phyloP scores from a whole-genome alignment of 345 rosid species.

The thale cress (Arabidopsis thaliana) region DNA sequence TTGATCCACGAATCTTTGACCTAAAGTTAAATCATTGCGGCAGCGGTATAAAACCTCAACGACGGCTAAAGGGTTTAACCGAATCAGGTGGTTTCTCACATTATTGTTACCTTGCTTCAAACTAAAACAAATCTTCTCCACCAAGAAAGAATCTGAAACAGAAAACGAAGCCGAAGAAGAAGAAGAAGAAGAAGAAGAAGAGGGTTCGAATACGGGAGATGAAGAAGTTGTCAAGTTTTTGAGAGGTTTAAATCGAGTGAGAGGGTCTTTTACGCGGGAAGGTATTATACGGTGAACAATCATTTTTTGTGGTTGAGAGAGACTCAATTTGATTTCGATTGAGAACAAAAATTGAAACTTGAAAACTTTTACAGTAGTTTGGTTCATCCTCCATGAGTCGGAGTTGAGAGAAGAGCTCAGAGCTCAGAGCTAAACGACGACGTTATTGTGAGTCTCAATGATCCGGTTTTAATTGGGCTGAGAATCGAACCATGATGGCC shows the following conservation, averaged over 20 bases:
- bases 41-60: conserved; percentile 64
- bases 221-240: conserved; percentile 29
- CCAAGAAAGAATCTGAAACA: conserved; percentile 53
- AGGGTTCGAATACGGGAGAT: conserved; percentile 24
- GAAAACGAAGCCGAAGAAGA: conserved; percentile 38
- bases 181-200: conserved; percentile 47
- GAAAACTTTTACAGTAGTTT: neutral
- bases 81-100: conserved; percentile 45
- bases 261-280: conserved; percentile 10
- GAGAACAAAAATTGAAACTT: neutral
- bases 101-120: conserved; percentile 55
- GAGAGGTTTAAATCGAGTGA: conserved; percentile 33
- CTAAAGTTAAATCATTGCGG: conserved; percentile 55
- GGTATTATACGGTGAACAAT: conserved; percentile 9
- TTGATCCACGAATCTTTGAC: conserved; percentile 54
- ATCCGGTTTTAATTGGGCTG: too few relatives aligned
- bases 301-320: conserved; percentile 17
- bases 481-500: too few relatives aligned
- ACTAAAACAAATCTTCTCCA: conserved; percentile 62
- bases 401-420: neutral
- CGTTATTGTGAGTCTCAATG: neutral
- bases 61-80: conserved; percentile 54
- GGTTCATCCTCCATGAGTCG: neutral
- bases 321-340: conserved; percentile 1
- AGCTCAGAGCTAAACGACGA: neutral